Percentiles rank a stretch among this genome's conserved stretches.
Conservation (phyloP, 345 rosid species). For the Psidium guajava region DNA sequence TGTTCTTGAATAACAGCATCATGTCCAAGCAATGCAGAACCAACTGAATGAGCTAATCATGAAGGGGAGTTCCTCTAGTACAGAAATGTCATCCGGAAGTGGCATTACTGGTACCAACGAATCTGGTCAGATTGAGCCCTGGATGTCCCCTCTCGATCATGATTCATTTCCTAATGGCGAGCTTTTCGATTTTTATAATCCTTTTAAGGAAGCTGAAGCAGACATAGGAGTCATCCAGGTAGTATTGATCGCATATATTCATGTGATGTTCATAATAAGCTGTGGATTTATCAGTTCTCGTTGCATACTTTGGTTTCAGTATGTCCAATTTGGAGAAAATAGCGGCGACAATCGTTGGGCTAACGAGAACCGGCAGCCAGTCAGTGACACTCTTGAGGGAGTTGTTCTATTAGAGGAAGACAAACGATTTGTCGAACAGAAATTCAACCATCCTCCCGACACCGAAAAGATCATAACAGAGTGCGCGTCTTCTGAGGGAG, state of each 20-base stretch:
- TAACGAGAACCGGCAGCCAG: background rate
- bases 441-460: background rate
- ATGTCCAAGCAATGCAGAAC: too few relatives aligned
- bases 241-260: background rate
- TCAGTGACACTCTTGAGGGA: background rate
- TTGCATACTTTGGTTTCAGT: background rate
- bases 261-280: background rate
- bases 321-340: background rate
- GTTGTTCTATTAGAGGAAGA: background rate
- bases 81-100: background rate
- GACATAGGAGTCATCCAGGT: background rate
- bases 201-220: background rate
- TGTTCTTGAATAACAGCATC: too few relatives aligned
- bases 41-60: background rate
- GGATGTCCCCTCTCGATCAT: background rate
- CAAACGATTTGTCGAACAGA: background rate
- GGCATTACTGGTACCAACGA: background rate
- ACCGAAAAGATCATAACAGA: background rate
- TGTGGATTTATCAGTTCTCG: background rate
- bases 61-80: background rate
- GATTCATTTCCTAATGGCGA: background rate
- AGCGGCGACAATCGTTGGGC: background rate
- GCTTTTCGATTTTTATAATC: accelerated
- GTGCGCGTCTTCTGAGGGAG: background rate
- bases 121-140: accelerated